These are phyloP conservation scores for Phyllostachys edulis DNA, from an alignment of 176 grass and related monocot genomes.

Conservation along the genomic window DNA sequence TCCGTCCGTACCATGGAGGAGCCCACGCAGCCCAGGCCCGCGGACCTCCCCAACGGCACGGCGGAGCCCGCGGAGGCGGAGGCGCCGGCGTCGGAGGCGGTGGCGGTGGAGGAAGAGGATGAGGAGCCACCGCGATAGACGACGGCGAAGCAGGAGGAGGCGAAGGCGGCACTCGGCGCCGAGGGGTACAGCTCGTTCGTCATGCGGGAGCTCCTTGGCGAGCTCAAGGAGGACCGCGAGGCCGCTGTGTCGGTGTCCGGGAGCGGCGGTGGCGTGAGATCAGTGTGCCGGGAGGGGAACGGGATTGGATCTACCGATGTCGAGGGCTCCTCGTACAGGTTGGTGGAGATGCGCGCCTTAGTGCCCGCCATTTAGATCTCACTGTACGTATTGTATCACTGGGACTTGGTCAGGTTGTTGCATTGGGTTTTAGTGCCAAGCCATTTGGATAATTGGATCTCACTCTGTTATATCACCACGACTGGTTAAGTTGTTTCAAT, in stretches of 20 bases:
- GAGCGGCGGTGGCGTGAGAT: conserved; percentile 31
- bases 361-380: conserved; percentile 33
- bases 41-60: conserved; percentile 32
- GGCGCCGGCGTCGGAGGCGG: conserved; percentile 5
- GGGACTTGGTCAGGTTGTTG: background rate
- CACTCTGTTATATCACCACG: background rate
- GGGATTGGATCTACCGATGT: conserved; percentile 42
- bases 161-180: conserved; percentile 25
- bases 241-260: background rate
- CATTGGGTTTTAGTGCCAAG: background rate
- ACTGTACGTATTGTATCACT: background rate
- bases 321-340: conserved; percentile 74
- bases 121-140: conserved; percentile 56
- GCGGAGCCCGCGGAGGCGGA: conserved; percentile 17
- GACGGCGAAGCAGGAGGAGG: conserved; percentile 43
- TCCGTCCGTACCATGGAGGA: conserved; percentile 33
- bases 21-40: conserved; percentile 6
- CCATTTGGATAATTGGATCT: background rate
- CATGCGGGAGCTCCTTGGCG: conserved; percentile 74
- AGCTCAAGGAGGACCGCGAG: conserved; percentile 77
- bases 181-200: conserved; percentile 71
- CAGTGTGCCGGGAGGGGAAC: conserved; percentile 49
- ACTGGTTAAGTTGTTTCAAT: background rate
- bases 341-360: background rate
- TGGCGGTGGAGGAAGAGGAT: conserved; percentile 12